A percentile compares a stretch with the other conserved stretches of the same genome.
phyloP scores from a whole-genome alignment of 1,284 basidiomycete species.

The Tylopilus sp. region DNA sequence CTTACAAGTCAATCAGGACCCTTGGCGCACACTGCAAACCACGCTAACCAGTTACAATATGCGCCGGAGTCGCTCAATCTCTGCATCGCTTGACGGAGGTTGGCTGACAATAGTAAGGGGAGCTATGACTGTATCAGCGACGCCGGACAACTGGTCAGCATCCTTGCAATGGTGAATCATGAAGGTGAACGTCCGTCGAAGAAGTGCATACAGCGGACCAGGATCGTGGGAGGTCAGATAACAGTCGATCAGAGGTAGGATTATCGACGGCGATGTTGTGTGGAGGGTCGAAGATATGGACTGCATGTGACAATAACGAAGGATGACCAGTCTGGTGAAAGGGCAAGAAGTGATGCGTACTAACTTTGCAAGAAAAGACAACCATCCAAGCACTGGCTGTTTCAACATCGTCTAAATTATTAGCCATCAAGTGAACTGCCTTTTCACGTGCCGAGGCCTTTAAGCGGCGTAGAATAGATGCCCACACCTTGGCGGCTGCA shows the following conservation, averaged over 20 bases:
- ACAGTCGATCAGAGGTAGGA: constrained; percentile 64
- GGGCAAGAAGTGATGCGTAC: constrained; percentile 23
- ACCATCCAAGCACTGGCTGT: constrained; percentile 76
- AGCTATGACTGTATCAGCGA: constrained; percentile 66
- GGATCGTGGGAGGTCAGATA: constrained; percentile 60
- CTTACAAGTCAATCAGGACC: constrained; percentile 67
- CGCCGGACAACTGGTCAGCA: constrained; percentile 68
- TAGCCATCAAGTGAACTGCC: constrained; percentile 62
- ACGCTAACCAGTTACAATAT: constrained; percentile 62
- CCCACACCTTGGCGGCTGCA: constrained; percentile 85
- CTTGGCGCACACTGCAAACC: constrained; percentile 69
- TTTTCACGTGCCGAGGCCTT: constrained; percentile 65
- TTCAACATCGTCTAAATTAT: constrained; percentile 58
- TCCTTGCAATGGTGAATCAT: constrained; percentile 84
- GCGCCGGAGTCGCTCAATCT: constrained; percentile 47
- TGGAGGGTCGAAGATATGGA: constrained; percentile 84
- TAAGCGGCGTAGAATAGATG: constrained; percentile 70
- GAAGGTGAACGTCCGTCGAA: constrained; percentile 81
- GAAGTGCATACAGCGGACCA: constrained; percentile 61
- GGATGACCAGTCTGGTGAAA: constrained; percentile 11
- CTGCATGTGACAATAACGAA: constrained; percentile 47
- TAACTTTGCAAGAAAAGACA: constrained; percentile 79
- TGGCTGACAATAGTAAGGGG: constrained; percentile 39
- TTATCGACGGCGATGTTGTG: constrained; percentile 75
- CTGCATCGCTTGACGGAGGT: constrained; percentile 23